phyloP scores from a whole-genome alignment of 116 monocot genomes.

The Phalaenopsis hybrid region DNA sequence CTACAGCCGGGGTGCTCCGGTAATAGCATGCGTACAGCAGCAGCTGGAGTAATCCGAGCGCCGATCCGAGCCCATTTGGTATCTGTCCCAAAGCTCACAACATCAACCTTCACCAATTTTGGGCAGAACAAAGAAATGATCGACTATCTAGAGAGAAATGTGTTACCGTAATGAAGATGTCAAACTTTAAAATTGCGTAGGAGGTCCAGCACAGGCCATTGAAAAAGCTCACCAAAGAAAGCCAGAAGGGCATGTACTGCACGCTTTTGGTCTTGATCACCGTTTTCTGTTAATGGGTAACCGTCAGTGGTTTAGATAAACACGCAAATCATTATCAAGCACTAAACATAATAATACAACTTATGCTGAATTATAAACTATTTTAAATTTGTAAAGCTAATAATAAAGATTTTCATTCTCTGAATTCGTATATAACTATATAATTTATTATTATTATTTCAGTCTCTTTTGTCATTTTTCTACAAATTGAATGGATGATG shows the following conservation, averaged over 20 bases:
- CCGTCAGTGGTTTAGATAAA: no score
- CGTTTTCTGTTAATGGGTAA: slow-evolving; percentile 25
- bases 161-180: slow-evolving; percentile 8
- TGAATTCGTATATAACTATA: no score
- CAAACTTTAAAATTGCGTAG: slow-evolving; percentile 12
- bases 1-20: background rate
- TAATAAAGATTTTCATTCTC: no score
- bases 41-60: slow-evolving; percentile 13
- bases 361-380: no score
- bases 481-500: no score
- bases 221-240: slow-evolving; percentile 8
- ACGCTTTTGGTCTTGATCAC: slow-evolving; percentile 18
- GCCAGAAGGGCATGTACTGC: slow-evolving; percentile 19
- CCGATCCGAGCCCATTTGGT: slow-evolving; percentile 22
- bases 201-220: slow-evolving; percentile 17
- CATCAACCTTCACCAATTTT: background rate
- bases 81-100: slow-evolving; percentile 3
- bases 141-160: background rate
- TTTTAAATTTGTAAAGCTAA: no score
- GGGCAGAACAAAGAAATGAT: background rate
- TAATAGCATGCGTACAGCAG: slow-evolving; percentile 17
- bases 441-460: no score
- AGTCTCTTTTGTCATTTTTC: no score
- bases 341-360: no score
- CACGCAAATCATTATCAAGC: no score